Evolutionary conservation across 1,284 basidiomycete genomes (phyloP).

Genomic region (Tilletia caries): DNA sequence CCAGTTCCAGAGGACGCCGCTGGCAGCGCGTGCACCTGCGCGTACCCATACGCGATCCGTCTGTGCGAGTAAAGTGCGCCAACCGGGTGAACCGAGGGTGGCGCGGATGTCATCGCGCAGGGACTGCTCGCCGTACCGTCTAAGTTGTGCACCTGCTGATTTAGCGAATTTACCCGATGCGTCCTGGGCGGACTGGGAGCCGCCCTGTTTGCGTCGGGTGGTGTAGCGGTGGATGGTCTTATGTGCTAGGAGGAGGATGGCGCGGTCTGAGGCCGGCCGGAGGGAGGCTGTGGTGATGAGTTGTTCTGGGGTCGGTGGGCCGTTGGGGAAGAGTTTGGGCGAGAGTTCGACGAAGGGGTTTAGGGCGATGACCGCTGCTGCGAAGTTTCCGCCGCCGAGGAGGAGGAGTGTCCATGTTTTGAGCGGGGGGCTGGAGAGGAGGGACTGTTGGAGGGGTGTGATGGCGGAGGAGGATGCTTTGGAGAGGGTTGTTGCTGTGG

Average conservation of each 20-base stretch:
- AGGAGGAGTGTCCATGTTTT: slow-evolving; percentile 89
- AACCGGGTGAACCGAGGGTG: slow-evolving; percentile 32
- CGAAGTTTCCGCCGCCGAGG: slow-evolving; percentile 96
- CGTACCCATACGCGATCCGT: slow-evolving; percentile 50
- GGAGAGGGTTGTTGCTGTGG: not conserved
- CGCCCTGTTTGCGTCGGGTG: slow-evolving; percentile 95
- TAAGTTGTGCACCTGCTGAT: slow-evolving; percentile 88
- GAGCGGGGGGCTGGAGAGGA: slow-evolving; percentile 27
- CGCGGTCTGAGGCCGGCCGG: slow-evolving; percentile 21
- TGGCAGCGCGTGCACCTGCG: slow-evolving; percentile 39
- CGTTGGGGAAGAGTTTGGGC: slow-evolving; percentile 11
- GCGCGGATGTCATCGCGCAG: slow-evolving; percentile 70
- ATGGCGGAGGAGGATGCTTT: not conserved
- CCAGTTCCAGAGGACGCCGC: slow-evolving; percentile 51
- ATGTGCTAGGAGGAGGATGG: slow-evolving; percentile 72
- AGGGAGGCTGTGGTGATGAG: not conserved
- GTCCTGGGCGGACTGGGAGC: slow-evolving; percentile 87
- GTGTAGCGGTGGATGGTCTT: slow-evolving; percentile 99
- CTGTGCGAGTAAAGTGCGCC: slow-evolving; percentile 41
- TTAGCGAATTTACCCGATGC: slow-evolving; percentile 83
- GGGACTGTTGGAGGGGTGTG: slow-evolving; percentile 1
- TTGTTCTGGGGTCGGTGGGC: slow-evolving; percentile 6
- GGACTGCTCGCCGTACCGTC: slow-evolving; percentile 91
- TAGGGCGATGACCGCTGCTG: slow-evolving; percentile 74
- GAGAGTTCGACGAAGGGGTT: slow-evolving; percentile 49